Percentiles rank a stretch among this genome's conserved stretches.
phyloP scores from a whole-genome alignment of 2,329 filamentous ascomycete species.

The Aspergillus sp. region DNA sequence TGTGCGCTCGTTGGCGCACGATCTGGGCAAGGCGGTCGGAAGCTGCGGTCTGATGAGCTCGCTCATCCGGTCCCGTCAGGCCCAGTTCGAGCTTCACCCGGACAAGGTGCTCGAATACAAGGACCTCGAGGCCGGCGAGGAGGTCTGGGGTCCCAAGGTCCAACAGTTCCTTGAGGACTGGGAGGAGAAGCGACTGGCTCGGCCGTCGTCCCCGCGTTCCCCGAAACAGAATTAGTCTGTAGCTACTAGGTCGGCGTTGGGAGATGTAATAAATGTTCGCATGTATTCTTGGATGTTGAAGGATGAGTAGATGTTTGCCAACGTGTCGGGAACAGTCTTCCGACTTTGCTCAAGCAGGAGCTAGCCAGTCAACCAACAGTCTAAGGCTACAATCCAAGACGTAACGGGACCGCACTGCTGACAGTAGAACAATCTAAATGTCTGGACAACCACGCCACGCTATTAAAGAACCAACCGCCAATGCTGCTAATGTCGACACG shows the following conservation, averaged over 20 bases:
- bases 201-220: neutral
- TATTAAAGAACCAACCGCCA: neutral
- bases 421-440: neutral
- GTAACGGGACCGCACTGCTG: neutral
- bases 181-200: slow-evolving; percentile 44
- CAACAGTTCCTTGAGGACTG: slow-evolving; percentile 57
- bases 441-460: neutral
- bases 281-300: neutral
- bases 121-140: slow-evolving; percentile 74
- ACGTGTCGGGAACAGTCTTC: neutral
- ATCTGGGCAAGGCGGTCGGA: slow-evolving; percentile 78
- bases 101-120: slow-evolving; percentile 75
- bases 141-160: slow-evolving; percentile 79
- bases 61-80: slow-evolving; percentile 78
- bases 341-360: too few species aligned
- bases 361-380: neutral
- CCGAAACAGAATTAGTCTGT: neutral
- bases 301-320: neutral
- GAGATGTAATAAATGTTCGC: neutral
- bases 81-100: slow-evolving; percentile 71
- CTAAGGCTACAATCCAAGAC: slow-evolving; percentile 2
- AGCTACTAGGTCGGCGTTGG: neutral
- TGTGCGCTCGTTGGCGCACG: slow-evolving; percentile 89
- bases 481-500: neutral
- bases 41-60: slow-evolving; percentile 86